Evolutionary conservation across 371 early-diverging fungal genomes (phyloP), one percentile per base, ranked within the genome.

Genomic region (Actinomortierella wolfii): DNA sequence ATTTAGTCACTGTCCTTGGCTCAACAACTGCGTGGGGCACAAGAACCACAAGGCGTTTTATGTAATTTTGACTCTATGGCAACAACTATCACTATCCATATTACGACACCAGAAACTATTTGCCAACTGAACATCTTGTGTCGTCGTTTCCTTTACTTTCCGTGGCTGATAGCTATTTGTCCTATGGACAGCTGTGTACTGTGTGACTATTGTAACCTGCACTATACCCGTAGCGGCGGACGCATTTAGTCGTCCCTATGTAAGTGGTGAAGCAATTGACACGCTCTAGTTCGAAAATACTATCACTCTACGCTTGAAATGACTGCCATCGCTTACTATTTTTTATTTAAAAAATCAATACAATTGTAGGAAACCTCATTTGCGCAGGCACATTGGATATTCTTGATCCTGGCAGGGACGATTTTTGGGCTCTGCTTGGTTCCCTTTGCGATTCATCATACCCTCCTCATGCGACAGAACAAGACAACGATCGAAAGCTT

Each of bases 1-100:
- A 3, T 46, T 41, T 62, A 78, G 75, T 25, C 78, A 78, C 45
- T 78, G 78, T 53, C 78, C 78, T 11, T 78, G 78, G 78, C 57
- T 78, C 48, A 78, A 78, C 53, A 78, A 78, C 46, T 78, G 78
- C 24, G 76, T 78, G 41, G 78, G 78, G n/a, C 66, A 64, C 29
- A 61, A 56, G n/a, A 78, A 78, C 46, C 76, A 78, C 50, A 78
- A 78, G 52, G 67, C 53, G 17, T 78, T 78, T 42, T 78, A 71
- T 64, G 64, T 68, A 63, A 46, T 63, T 34, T 29, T 11, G 13
- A 4, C 4, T 6, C 34, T 11, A 34, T 11, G 11, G 11, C 0
- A 9, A 11, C 40, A 13, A 26, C n/a, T n/a, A n/a, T n/a, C n/a
- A n/a, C n/a, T n/a, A 28, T 8, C 24, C 23, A 42, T n/a, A n/a